Conservation (phyloP, 768 basidiomycete genomes). For the Candolleomyces eurysporus region DNA sequence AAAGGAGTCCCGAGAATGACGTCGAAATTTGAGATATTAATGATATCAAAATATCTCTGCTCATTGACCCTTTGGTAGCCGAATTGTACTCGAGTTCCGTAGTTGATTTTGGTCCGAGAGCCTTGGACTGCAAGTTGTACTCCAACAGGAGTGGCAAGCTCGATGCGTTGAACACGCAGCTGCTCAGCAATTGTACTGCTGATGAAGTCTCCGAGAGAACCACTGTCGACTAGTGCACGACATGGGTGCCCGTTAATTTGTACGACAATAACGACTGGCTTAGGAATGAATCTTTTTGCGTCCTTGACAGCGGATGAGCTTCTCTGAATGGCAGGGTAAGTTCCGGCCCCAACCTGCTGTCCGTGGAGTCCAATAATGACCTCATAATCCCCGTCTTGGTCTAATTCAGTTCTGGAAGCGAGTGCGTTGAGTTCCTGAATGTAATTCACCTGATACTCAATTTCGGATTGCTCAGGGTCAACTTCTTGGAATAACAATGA, state of each 20-base stretch:
- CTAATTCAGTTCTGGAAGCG: not conserved
- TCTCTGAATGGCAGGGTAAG: conserved; percentile 4
- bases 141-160: conserved; percentile 28
- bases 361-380: not conserved
- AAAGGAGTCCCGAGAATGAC: conserved; percentile 40
- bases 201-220: conserved; percentile 42
- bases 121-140: conserved; percentile 42
- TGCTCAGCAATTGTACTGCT: conserved; percentile 35
- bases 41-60: conserved; percentile 32
- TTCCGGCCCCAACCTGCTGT: conserved; percentile 5
- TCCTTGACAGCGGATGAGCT: conserved; percentile 13
- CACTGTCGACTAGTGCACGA: conserved; percentile 34
- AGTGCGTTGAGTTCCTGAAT: not conserved
- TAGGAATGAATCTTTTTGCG: conserved; percentile 18
- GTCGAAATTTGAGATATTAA: conserved; percentile 40
- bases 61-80: conserved; percentile 34
- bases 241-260: conserved; percentile 30
- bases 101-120: conserved; percentile 36
- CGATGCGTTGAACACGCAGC: conserved; percentile 21
- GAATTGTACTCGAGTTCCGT: conserved; percentile 18
- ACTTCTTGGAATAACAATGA: not conserved
- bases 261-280: conserved; percentile 29
- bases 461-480: not conserved
- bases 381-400: not conserved
- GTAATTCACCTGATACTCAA: not conserved